phyloP scores from a whole-genome alignment of 805 yeast genomes.

The Ogataea chonburiensis region DNA sequence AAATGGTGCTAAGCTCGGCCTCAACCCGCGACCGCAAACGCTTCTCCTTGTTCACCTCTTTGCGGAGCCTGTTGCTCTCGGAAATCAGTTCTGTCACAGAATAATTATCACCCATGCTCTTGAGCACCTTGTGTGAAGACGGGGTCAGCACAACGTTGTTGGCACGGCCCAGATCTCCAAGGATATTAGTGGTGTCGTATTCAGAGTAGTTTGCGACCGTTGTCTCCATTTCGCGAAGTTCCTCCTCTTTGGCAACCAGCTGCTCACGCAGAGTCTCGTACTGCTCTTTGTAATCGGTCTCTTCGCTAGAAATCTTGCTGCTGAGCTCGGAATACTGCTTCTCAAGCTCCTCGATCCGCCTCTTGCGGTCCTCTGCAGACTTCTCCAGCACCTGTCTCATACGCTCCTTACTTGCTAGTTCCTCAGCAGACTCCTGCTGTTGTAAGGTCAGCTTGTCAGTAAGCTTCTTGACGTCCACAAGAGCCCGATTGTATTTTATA shows the following conservation, averaged over 20 bases:
- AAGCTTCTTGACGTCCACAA: conserved; percentile 46
- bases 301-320: conserved; percentile 38
- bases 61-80: conserved; percentile 62
- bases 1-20: conserved; percentile 65
- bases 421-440: conserved; percentile 53
- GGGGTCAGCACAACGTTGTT: conserved; percentile 42
- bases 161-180: conserved; percentile 23
- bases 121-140: conserved; percentile 56
- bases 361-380: conserved; percentile 49
- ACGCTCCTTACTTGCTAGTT: conserved; percentile 61
- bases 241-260: conserved; percentile 37
- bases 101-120: conserved; percentile 42
- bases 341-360: conserved; percentile 56
- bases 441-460: conserved; percentile 42
- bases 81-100: conserved; percentile 65
- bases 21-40: conserved; percentile 70
- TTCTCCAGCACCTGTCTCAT: conserved; percentile 55
- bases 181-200: conserved; percentile 18
- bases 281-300: conserved; percentile 36
- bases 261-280: conserved; percentile 37
- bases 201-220: conserved; percentile 42
- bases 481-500: conserved; percentile 40
- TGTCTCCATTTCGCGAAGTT: conserved; percentile 42
- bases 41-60: conserved; percentile 65
- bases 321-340: conserved; percentile 41